Evolutionary conservation across 2,329 filamentous ascomycete genomes (phyloP).

Genomic region (Boeremia exigua): DNA sequence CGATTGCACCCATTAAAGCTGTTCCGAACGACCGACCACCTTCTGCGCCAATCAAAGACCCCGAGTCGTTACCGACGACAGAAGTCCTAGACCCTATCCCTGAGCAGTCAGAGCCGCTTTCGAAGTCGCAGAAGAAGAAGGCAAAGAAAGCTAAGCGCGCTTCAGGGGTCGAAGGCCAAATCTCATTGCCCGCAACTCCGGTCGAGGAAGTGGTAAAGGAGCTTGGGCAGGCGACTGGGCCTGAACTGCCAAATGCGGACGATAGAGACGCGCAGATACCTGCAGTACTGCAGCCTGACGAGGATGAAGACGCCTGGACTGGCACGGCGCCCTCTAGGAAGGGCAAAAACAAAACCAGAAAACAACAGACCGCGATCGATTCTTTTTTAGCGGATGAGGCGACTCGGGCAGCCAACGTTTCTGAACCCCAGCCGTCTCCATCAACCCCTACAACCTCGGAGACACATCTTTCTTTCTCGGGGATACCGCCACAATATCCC

Average conservation of each 20-base stretch:
- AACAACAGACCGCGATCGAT: slow-evolving; percentile 25
- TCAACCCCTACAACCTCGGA: slow-evolving; percentile 36
- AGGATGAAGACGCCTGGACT: slow-evolving; percentile 15
- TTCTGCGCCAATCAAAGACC: slow-evolving; percentile 5
- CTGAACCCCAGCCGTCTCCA: slow-evolving; percentile 42
- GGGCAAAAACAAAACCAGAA: slow-evolving; percentile 30
- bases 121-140: slow-evolving; percentile 40
- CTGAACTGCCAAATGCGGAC: no score
- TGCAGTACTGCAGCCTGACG: slow-evolving; percentile 9
- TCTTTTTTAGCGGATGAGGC: slow-evolving; percentile 44
- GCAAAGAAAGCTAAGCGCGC: slow-evolving; percentile 36
- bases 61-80: neutral
- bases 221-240: neutral
- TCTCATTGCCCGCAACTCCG: slow-evolving; percentile 17
- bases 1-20: slow-evolving; percentile 1
- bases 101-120: slow-evolving; percentile 20
- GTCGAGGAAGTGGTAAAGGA: slow-evolving; percentile 13
- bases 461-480: slow-evolving; percentile 36
- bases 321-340: slow-evolving; percentile 15
- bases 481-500: slow-evolving; percentile 40
- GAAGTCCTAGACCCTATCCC: neutral
- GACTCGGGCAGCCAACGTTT: slow-evolving; percentile 41
- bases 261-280: neutral
- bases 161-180: slow-evolving; percentile 22
- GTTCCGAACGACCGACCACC: slow-evolving; percentile 10